Evolutionary conservation across 2,329 filamentous ascomycete genomes (phyloP).

Genomic region (Xylariaceae sp.): DNA sequence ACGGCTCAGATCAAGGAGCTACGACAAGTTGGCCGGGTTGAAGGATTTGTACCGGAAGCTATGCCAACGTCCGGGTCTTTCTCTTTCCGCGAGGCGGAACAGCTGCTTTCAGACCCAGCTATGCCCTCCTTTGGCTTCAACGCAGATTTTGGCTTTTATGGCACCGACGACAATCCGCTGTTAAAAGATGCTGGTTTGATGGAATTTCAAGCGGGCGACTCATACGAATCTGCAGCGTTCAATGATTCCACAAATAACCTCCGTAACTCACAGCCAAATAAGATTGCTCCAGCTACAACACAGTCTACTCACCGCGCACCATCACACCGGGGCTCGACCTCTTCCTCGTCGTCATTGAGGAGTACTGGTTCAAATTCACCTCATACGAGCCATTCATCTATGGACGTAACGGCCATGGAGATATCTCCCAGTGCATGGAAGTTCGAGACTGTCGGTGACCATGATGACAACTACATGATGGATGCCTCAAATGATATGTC

Average conservation of each 20-base stretch:
- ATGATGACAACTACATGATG: conserved; percentile 31
- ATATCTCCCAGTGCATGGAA: conserved; percentile 28
- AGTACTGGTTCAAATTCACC: conserved; percentile 37
- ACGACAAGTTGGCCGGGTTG: background rate
- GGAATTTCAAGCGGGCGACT: conserved; percentile 31
- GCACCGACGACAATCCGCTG: conserved; percentile 38
- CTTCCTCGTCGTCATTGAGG: conserved; percentile 37
- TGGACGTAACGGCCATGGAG: conserved; percentile 37
- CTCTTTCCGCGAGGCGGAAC: conserved; percentile 33
- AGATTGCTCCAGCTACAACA: background rate
- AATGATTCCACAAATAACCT: background rate
- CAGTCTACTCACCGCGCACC: conserved; percentile 24
- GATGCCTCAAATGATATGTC: conserved; percentile 33
- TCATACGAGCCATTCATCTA: conserved; percentile 38
- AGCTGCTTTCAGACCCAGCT: conserved; percentile 42
- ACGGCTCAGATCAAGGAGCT: too few relatives aligned
- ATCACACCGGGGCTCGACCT: conserved; percentile 41
- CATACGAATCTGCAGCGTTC: conserved; percentile 4
- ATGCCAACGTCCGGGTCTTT: conserved; percentile 35
- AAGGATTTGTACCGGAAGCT: conserved; percentile 15
- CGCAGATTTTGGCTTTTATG: conserved; percentile 46
- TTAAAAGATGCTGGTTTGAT: conserved; percentile 39
- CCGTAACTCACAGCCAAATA: background rate
- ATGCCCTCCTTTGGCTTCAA: conserved; percentile 42
- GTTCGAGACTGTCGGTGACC: conserved; percentile 24